Percentiles rank a stretch among this genome's conserved stretches.
These are phyloP conservation scores for Penicillium brasilianum DNA, from an alignment of 2,329 filamentous ascomycete genomes.

Conservation along the genomic window DNA sequence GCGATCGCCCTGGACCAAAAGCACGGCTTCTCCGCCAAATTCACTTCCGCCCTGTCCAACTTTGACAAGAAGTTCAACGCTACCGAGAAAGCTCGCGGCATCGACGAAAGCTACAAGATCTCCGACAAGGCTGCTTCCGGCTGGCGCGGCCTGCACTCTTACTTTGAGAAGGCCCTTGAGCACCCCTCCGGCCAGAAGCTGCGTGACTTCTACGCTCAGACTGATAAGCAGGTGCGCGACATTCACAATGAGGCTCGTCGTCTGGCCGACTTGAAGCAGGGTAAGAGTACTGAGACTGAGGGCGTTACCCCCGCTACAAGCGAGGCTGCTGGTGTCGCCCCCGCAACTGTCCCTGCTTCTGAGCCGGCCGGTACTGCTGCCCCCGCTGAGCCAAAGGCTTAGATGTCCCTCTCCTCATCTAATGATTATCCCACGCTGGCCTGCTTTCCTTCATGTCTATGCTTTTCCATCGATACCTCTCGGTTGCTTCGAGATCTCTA, in stretches of 20 bases:
- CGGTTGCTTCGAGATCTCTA: background rate
- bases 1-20: conserved; percentile 88
- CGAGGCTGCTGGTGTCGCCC: conserved; percentile 26
- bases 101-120: conserved; percentile 85
- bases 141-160: conserved; percentile 74
- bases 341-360: conserved; percentile 29
- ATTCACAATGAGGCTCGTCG: conserved; percentile 90
- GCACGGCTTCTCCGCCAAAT: conserved; percentile 82
- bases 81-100: conserved; percentile 79
- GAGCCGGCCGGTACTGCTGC: conserved; percentile 32
- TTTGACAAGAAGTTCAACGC: conserved; percentile 89
- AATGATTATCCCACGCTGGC: conserved; percentile 14
- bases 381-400: conserved; percentile 38
- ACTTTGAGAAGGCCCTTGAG: conserved; percentile 91
- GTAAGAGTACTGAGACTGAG: conserved; percentile 49
- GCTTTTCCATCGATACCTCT: background rate
- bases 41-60: conserved; percentile 74
- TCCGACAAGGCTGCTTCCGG: conserved; percentile 71
- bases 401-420: conserved; percentile 8
- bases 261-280: conserved; percentile 82
- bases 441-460: conserved; percentile 18
- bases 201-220: conserved; percentile 82
- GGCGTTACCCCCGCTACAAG: conserved; percentile 17
- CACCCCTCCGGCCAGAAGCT: conserved; percentile 89
- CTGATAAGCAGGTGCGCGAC: conserved; percentile 88